phyloP scores from a whole-genome alignment of 805 yeast genomes.

The Starmerella roubikii region DNA sequence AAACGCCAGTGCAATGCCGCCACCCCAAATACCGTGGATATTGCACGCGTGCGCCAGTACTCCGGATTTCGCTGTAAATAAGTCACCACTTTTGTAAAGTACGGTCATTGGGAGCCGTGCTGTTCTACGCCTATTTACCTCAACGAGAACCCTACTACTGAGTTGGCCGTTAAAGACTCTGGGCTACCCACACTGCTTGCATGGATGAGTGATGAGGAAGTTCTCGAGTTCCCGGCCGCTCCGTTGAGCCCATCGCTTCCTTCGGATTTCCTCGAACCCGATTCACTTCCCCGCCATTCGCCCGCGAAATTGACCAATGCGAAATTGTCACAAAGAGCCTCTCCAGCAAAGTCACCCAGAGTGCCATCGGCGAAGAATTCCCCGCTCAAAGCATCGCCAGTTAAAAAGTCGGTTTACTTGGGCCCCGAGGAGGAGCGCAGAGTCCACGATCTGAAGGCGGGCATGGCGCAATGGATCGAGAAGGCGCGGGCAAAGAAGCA shows the following conservation, averaged over 20 bases:
- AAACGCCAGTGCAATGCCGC: constrained; percentile 60
- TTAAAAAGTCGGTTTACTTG: too few relatives aligned
- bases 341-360: too few relatives aligned
- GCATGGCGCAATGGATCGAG: constrained; percentile 28
- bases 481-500: constrained; percentile 30
- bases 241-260: constrained; percentile 32
- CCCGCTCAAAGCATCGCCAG: too few relatives aligned
- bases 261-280: constrained; percentile 13
- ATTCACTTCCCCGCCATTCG: not conserved
- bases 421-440: constrained; percentile 2
- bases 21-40: constrained; percentile 71
- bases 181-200: not conserved
- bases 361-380: too few relatives aligned
- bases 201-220: constrained; percentile 8
- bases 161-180: too few relatives aligned
- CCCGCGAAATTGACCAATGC: too few relatives aligned
- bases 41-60: constrained; percentile 70
- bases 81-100: constrained; percentile 42
- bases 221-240: constrained; percentile 22
- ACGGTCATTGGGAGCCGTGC: not conserved
- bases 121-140: too few relatives aligned
- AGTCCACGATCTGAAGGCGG: constrained; percentile 8
- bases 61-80: constrained; percentile 34
- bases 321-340: too few relatives aligned
- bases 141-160: too few relatives aligned